Base-by-base conservation (phyloP, 495 filamentous ascomycete genomes). In the Tuber brumale region DNA sequence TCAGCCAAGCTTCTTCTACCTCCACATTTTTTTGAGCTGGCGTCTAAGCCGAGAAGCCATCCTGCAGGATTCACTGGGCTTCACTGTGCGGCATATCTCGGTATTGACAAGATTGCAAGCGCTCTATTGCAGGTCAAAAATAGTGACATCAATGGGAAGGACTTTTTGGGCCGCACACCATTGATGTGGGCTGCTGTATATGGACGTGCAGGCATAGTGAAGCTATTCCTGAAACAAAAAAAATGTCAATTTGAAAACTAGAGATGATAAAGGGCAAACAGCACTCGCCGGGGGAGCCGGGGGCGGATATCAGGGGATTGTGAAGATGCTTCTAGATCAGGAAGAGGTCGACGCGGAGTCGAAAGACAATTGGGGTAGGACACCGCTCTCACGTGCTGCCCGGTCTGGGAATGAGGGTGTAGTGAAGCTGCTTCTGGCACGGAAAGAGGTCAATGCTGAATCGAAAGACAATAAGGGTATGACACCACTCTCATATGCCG, bases 241-340 rank as follows among this genome's bases (percentile, higher is more conserved):
- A n/a, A 78, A 75, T 39, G 69, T 80, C 12, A 51, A 74, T n/a
- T 57, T 42, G 7, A 70, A 80, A 31, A 69, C 72, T 51, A 80
- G 48, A 71, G 78, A 85, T 23, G 70, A 27, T 21, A 1, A 76
- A 69, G 77, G 80, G n/a, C 80, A 81, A 45, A 86, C 82, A 10
- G 82, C 85, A 45, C 81, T 87, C 57, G 84, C 79, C 16, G 84
- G 72, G 76, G 86, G 85, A 27, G 84, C 84, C 41, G 76, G 73
- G 70, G 74, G 76, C 21, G 86, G 85, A 14, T 79, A 87, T 75
- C 76, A 83, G 51, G 83, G 71, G 16, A 75, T 87, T 73, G 86
- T 78, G 9, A 31, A 44, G 48, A 1, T 75, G 21, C 73, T 75
- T 44, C 31, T 76, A 35, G 72, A 69, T 7, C 75, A n/a, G 16